Conservation (phyloP, 257 asterid species). For the Nicotiana knightiana region DNA sequence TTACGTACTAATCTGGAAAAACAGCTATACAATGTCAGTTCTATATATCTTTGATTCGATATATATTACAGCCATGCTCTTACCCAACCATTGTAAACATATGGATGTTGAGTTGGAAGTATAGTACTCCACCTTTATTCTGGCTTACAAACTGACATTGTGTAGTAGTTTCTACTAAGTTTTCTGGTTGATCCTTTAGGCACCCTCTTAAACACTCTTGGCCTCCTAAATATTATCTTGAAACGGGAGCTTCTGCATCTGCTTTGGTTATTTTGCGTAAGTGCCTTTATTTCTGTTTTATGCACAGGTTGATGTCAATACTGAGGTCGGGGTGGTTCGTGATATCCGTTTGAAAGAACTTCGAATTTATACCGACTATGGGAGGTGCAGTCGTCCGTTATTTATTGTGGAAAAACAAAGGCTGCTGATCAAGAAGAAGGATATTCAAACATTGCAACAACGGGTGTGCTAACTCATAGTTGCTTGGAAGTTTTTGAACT, state of each 20-base stretch:
- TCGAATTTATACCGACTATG: slow-evolving; percentile 91
- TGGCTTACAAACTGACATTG: neutral
- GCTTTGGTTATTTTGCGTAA: neutral
- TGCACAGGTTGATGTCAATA: slow-evolving; percentile 83
- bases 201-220: neutral
- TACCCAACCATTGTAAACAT: neutral
- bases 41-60: slow-evolving; percentile 8
- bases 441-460: slow-evolving; percentile 78
- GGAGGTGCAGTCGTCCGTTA: slow-evolving; percentile 98
- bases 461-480: slow-evolving; percentile 43
- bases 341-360: slow-evolving; percentile 92
- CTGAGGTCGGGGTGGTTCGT: slow-evolving; percentile 98
- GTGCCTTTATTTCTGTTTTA: slow-evolving; percentile 7
- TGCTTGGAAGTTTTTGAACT: neutral
- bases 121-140: neutral
- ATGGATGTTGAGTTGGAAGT: neutral
- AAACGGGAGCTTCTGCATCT: neutral
- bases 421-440: slow-evolving; percentile 77
- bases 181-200: neutral
- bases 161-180: neutral
- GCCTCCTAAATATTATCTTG: neutral
- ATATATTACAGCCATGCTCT: neutral
- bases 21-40: neutral
- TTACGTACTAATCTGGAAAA: neutral
- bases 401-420: slow-evolving; percentile 94